A percentile compares a stretch with the other conserved stretches of the same genome.
phyloP scores from a whole-genome alignment of 257 asterid genomes.

The Petunia secreta region DNA sequence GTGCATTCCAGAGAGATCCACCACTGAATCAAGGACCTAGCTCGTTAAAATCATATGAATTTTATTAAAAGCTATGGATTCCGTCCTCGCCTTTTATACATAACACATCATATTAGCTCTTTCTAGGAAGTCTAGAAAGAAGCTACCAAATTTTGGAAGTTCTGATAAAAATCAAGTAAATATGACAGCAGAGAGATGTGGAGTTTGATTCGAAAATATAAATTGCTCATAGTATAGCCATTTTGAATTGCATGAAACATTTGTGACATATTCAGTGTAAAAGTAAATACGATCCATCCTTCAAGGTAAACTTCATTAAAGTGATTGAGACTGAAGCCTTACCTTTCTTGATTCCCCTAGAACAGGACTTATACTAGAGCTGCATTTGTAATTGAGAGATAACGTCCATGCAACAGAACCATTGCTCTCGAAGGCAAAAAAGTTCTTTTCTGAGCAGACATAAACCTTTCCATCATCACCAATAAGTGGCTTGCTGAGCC shows the following conservation, averaged over 20 bases:
- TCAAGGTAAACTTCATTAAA: neutral
- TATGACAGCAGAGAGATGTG: neutral
- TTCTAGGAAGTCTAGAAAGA: too few species aligned
- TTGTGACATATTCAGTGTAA: neutral
- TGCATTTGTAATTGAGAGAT: constrained; percentile 63
- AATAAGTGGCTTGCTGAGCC: constrained; percentile 62
- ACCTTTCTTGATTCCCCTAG: constrained; percentile 82
- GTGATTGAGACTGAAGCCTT: constrained; percentile 27
- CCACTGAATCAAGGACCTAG: too few species aligned
- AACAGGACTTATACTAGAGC: constrained; percentile 57
- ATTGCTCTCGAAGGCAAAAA: constrained; percentile 71
- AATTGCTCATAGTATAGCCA: neutral
- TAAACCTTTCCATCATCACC: constrained; percentile 79
- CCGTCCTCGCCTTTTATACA: too few species aligned
- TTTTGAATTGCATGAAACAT: neutral
- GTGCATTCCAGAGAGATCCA: too few species aligned
- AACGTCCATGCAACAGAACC: constrained; percentile 80
- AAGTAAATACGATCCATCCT: neutral
- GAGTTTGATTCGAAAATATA: neutral
- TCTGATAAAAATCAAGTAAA: too few species aligned
- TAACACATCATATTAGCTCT: too few species aligned
- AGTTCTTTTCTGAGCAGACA: constrained; percentile 59
- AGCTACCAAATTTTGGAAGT: too few species aligned
- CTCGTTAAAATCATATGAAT: too few species aligned
- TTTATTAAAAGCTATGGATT: too few species aligned